Base-by-base conservation (phyloP, 768 basidiomycete species). In the Tulasnella sp. region DNA sequence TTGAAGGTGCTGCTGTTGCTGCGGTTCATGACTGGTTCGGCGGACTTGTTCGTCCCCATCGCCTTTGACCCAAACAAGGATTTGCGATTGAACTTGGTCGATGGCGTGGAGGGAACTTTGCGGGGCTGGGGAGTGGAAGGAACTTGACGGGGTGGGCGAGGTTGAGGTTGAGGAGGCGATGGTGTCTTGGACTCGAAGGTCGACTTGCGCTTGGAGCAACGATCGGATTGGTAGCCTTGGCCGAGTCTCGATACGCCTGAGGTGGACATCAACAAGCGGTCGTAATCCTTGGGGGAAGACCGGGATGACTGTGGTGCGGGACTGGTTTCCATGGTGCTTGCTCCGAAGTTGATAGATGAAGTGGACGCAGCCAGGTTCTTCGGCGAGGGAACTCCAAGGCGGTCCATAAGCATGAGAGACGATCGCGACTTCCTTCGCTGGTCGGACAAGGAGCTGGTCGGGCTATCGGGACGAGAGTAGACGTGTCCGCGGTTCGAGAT, bases 221-320 rank as follows among this genome's bases (percentile, higher is more conserved):
- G 44, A 40, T 80, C 79, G 2, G 93, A 94, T 85, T 95, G 93
- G 83, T 95, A 95, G 9, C 94, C 94, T 83, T 90, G 92, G 4
- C 94, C 94, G 11, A 93, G 86, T 41, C 94, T 93, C 84, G 92
- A 94, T 58, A 96, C 94, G 40, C 93, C 92, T 1, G 92, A 90
- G 0, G 93, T 93, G 16, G 93, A 92, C 92, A 94, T 93, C 41
- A 95, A 87, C 87, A 95, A 92, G 60, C 92, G 90, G 82, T 96
- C 94, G 81, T 95, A 96, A 40, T 75, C 76, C 72, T 79, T 64
- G 12, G 40, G 60, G 16, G 74, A 28, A 4, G 78, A 34, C 14
- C 73, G 77, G 28, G 58, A 31, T 16, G 64, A 31, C 1, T 31
- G 64, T 18, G n/a, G 64, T 37, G 34, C 28, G 18, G 31, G 64